Base-by-base conservation (phyloP, 129 eudicot genomes). In the Tagetes patula region DNA sequence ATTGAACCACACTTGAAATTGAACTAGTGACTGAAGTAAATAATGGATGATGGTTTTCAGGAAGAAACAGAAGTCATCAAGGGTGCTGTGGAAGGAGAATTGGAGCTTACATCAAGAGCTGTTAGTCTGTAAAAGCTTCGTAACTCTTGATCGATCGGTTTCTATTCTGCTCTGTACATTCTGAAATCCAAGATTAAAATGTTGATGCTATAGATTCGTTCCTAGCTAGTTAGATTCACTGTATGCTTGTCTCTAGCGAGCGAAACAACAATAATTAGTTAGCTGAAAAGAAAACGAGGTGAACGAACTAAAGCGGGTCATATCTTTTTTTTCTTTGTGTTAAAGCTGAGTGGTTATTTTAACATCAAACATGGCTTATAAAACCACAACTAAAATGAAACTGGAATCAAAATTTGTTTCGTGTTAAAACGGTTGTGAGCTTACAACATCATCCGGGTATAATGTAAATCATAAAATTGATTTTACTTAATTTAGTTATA, bases 111-210 rank as follows among this genome's bases (percentile, higher is more conserved):
- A 69, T 46, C 69, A 58, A 69, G 81, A 69, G 73, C 68, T 49
- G 48, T 79, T 58, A 54, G 78, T 72, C 68, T 54, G 69, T 79
- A 72, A 79, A 65, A 43, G 30, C 69, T 53, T 63, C 55, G 60
- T 37, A 13, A 60, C 27, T 54, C 55, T 42, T 37, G 30, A 69
- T 37, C 8, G 20, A 30, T 40, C 30, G 45, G 37, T 61, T 77
- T 62, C 46, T 61, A 55, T 52, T 53, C 40, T 9, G 3, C 73
- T 58, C 3, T 79, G 78, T 79, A 79, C 73, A 65, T 79, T 58
- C 45, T 72, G 42, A 79, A 71, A 36, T 48, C n/a, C 9, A 52
- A 27, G 32, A 43, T 34, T 36, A 31, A 41, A 40, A 53, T 61
- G 48, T 13, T 56, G 40, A 34, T 56, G 59, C 60, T 27, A 20